Evolutionary conservation across 208 protist genomes (phyloP).

Genomic region (Blastocrithidia nonstop): DNA sequence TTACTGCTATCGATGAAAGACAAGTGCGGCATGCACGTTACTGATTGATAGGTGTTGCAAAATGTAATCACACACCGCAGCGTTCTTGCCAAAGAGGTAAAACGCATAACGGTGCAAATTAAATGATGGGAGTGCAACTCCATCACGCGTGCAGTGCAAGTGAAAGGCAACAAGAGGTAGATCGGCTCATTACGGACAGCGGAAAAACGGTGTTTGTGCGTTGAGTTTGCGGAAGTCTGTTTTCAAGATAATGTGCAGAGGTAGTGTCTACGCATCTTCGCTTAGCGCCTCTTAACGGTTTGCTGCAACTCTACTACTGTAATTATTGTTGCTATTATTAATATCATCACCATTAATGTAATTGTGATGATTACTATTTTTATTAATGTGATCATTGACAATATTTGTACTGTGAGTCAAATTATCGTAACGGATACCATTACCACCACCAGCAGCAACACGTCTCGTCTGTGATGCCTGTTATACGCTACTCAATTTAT

Average conservation of each 20-base stretch:
- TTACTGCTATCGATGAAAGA: slow-evolving; percentile 60
- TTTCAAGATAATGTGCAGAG: slow-evolving; percentile 44
- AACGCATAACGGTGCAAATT: slow-evolving; percentile 63
- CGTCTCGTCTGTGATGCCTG: too few relatives aligned
- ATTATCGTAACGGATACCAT: too few relatives aligned
- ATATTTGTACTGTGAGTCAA: too few relatives aligned
- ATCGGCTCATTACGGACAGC: slow-evolving; percentile 60
- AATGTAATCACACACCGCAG: slow-evolving; percentile 61
- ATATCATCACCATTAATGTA: neutral
- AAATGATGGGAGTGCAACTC: slow-evolving; percentile 25
- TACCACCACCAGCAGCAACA: too few relatives aligned
- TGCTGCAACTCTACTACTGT: neutral
- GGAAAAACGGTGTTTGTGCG: slow-evolving; percentile 55
- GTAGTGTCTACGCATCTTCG: slow-evolving; percentile 33
- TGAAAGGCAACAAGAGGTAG: slow-evolving; percentile 46
- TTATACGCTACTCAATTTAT: too few relatives aligned
- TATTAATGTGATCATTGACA: too few relatives aligned
- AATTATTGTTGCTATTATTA: neutral
- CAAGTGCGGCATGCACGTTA: slow-evolving; percentile 65
- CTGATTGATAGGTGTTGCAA: slow-evolving; percentile 77
- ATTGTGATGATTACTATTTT: too few relatives aligned
- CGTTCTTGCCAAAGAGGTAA: slow-evolving; percentile 75
- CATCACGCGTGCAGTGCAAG: slow-evolving; percentile 48
- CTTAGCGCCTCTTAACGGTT: slow-evolving; percentile 18
- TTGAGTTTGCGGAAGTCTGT: slow-evolving; percentile 68